phyloP scores from a whole-genome alignment of 2,329 filamentous ascomycete species.

The Parastagonospora avenae region DNA sequence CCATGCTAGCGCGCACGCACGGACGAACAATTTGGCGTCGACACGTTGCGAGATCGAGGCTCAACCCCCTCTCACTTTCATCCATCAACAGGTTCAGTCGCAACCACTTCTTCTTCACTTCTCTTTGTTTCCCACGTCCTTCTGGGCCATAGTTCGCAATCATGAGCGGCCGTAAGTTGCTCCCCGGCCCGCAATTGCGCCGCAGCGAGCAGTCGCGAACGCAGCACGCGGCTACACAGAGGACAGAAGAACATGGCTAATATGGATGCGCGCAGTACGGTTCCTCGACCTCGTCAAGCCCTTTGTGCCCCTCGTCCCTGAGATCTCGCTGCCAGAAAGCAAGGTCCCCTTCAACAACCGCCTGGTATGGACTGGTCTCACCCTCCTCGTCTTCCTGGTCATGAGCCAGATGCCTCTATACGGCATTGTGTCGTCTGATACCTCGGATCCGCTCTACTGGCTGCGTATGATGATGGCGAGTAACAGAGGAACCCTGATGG shows the following conservation, averaged over 20 bases:
- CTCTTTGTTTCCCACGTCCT: conserved; percentile 41
- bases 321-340: conserved; percentile 86
- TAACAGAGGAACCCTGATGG: conserved; percentile 96
- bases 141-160: conserved; percentile 49
- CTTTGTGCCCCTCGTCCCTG: conserved; percentile 98
- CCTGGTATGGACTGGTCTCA: conserved; percentile 63
- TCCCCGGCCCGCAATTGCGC: conserved; percentile 32
- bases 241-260: conserved; percentile 22
- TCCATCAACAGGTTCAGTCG: conserved; percentile 33
- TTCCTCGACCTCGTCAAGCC: conserved; percentile 99
- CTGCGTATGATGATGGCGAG: conserved; percentile 99
- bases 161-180: conserved; percentile 64
- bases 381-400: conserved; percentile 97
- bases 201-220: conserved; percentile 12
- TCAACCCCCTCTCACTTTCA: conserved; percentile 35
- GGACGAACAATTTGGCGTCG: conserved; percentile 28
- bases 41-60: conserved; percentile 39
- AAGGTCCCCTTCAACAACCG: conserved; percentile 97
- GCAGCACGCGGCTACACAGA: conserved; percentile 1
- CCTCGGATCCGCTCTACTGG: conserved; percentile 99
- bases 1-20: conserved; percentile 18
- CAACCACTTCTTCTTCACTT: conserved; percentile 34
- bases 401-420: conserved; percentile 99
- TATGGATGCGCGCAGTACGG: conserved; percentile 68
- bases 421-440: conserved; percentile 95